Base-by-base conservation (phyloP, 2,329 filamentous ascomycete genomes). In the Cytospora piceae region DNA sequence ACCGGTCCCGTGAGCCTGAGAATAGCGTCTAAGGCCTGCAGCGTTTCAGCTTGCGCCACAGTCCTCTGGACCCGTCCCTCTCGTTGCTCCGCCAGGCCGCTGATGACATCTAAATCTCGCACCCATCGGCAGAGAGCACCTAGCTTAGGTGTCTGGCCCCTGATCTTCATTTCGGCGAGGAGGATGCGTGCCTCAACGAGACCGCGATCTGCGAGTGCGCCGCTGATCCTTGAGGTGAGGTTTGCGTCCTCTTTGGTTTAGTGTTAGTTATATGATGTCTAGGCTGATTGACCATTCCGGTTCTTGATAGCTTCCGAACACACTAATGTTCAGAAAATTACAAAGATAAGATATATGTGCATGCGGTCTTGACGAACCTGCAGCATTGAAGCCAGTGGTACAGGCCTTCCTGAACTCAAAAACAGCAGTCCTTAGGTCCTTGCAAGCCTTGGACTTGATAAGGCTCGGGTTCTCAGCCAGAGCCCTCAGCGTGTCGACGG, bases 101-200 rank as follows among this genome's bases (percentile, higher is more conserved):
- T 89, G 58, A 90, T 85, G 29, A 90, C 85, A 71, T 91, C 89
- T 31, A 91, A 78, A 72, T 90, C 88, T 65, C 89, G 83, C 5
- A 91, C 89, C 89, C 89, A 92, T 64, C 89, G 85, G 74, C 88
- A 91, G 9, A 91, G 76, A 1, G 89, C 87, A 24, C 89, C 89
- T 0, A 91, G 77, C 70, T 90, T 90, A 0, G 89, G 89, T 22
- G 85, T 82, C 68, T 91, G 83, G 3, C 81, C 78, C n/a, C 88
- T 80, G 22, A 91, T 86, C 34, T 84, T 82, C 89, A 91, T 91
- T 77, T 91, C 89, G 0, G 88, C 84, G 1, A 92, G 81, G 17
- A 90, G 73, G 20, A 91, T 82, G 60, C 82, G 82, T 6, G 88
- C 87, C n/a, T 91, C 88, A 12, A 80, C 81, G 69, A 87, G 89